A percentile compares a stretch with the other conserved stretches of the same genome.
phyloP scores from a whole-genome alignment of 139 green algal genomes.

The Chlorella sp. region DNA sequence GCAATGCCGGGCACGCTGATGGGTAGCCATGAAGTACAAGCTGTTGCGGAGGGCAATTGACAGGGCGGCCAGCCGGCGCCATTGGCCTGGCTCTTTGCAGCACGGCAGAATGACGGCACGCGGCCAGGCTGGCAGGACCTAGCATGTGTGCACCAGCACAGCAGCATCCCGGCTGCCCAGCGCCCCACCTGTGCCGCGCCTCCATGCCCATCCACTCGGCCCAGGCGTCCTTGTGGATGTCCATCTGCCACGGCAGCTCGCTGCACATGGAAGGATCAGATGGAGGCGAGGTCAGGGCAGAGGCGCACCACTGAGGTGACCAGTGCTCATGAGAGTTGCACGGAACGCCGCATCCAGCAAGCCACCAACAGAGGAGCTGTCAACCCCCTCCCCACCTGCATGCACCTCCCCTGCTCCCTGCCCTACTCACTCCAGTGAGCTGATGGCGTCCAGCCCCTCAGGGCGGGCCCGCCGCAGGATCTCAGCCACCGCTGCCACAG shows the following conservation, averaged over 20 bases:
- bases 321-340: too few species aligned
- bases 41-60: neutral
- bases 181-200: constrained; percentile 9
- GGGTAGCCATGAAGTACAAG: too few species aligned
- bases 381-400: too few species aligned
- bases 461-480: neutral
- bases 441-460: neutral
- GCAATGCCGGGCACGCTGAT: neutral
- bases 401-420: neutral
- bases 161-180: neutral
- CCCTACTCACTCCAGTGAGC: neutral
- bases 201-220: constrained; percentile 27
- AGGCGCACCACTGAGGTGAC: too few species aligned
- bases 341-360: too few species aligned
- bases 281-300: too few species aligned
- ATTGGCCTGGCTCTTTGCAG: neutral
- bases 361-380: too few species aligned
- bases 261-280: neutral
- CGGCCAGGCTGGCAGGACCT: neutral
- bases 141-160: neutral
- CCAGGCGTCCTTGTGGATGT: constrained; percentile 13
- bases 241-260: constrained; percentile 24
- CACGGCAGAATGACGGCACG: neutral
- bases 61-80: neutral
- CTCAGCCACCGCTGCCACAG: neutral